phyloP scores from a whole-genome alignment of 306 rosid genomes.

The Mimosa pudica region DNA sequence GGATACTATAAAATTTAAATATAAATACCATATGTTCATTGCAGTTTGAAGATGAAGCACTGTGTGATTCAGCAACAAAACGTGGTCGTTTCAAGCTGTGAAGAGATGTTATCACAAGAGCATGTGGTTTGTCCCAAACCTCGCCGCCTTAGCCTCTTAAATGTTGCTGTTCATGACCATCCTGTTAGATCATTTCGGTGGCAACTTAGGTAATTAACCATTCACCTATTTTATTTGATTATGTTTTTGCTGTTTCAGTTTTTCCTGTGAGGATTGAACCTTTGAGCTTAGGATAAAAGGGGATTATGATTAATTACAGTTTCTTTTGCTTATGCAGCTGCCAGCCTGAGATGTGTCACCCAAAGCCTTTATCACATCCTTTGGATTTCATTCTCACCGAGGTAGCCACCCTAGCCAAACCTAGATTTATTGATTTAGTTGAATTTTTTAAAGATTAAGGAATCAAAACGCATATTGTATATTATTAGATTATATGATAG shows the following conservation, averaged over 20 bases:
- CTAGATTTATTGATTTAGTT: too few species aligned
- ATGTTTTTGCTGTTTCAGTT: not conserved
- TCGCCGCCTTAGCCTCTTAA: slow-evolving; percentile 71
- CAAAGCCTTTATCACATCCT: slow-evolving; percentile 58
- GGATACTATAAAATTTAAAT: not conserved
- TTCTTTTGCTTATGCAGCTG: slow-evolving; percentile 48
- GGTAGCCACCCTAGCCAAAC: slow-evolving; percentile 39
- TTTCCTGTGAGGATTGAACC: not conserved
- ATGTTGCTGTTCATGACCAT: slow-evolving; percentile 51
- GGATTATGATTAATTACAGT: not conserved
- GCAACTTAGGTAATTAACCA: slow-evolving; percentile 56
- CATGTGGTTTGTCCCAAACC: slow-evolving; percentile 84
- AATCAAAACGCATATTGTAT: too few species aligned
- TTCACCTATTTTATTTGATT: not conserved
- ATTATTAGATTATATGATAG: too few species aligned
- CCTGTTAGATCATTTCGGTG: slow-evolving; percentile 58
- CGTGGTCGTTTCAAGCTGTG: slow-evolving; percentile 58
- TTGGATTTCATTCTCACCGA: slow-evolving; percentile 72
- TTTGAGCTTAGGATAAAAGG: not conserved
- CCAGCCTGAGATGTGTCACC: slow-evolving; percentile 66
- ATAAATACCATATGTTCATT: slow-evolving; percentile 34
- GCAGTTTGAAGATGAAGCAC: slow-evolving; percentile 59
- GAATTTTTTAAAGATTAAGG: too few species aligned
- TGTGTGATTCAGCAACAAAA: slow-evolving; percentile 57
- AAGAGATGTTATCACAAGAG: slow-evolving; percentile 58